Percentiles rank a stretch among this genome's conserved stretches.
These are phyloP conservation scores for Dothideomycetes sp. DNA, from an alignment of 2,329 filamentous ascomycete genomes.

Conservation along the genomic window DNA sequence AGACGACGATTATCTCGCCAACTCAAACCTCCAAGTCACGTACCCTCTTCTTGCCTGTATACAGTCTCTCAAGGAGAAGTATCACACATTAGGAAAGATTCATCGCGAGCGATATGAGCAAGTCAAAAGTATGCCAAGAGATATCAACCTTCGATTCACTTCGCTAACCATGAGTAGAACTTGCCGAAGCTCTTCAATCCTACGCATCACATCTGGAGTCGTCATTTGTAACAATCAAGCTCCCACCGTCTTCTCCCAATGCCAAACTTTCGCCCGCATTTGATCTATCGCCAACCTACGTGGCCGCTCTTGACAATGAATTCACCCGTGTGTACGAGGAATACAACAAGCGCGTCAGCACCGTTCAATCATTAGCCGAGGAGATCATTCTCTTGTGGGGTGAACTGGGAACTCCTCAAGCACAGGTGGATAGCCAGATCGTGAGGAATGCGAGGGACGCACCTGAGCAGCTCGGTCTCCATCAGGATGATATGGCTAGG, in stretches of 20 bases:
- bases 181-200: conserved; percentile 85
- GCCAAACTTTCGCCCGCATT: conserved; percentile 71
- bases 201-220: conserved; percentile 93
- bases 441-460: conserved; percentile 83
- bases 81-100: conserved; percentile 64
- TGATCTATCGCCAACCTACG: conserved; percentile 84
- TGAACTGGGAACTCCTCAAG: conserved; percentile 86
- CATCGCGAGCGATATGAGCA: conserved; percentile 91
- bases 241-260: conserved; percentile 72
- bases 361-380: conserved; percentile 64
- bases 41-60: conserved; percentile 76
- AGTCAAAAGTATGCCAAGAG: conserved; percentile 62
- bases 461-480: conserved; percentile 86
- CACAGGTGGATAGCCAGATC: conserved; percentile 77
- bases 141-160: conserved; percentile 6
- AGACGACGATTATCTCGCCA: conserved; percentile 52
- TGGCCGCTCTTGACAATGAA: conserved; percentile 75
- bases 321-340: conserved; percentile 95
- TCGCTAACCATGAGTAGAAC: conserved; percentile 44
- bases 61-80: conserved; percentile 72
- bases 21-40: conserved; percentile 63
- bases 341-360: conserved; percentile 71
- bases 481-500: conserved; percentile 70
- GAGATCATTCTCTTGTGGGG: conserved; percentile 93
- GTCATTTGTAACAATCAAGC: conserved; percentile 71